These are phyloP conservation scores for Penicillium silybi DNA, from an alignment of 495 filamentous ascomycete species.

Conservation along the genomic window DNA sequence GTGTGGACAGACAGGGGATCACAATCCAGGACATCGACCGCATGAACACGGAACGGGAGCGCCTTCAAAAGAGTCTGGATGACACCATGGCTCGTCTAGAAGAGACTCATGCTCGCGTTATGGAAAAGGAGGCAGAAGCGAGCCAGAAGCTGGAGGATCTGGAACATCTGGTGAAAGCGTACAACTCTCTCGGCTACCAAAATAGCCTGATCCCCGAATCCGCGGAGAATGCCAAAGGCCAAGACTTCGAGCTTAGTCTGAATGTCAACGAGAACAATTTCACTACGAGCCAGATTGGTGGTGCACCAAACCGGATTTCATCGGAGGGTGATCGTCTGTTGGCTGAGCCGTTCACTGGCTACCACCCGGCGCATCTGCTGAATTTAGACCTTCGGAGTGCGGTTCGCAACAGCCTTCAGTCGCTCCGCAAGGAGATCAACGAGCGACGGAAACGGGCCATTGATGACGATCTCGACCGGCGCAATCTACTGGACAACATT, in stretches of 20 bases:
- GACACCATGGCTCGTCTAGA: constrained; percentile 68
- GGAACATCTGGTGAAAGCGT: constrained; percentile 77
- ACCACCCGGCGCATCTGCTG: constrained; percentile 81
- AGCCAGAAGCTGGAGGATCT: constrained; percentile 81
- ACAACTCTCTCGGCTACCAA: constrained; percentile 91
- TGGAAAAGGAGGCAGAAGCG: constrained; percentile 80
- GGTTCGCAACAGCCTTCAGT: constrained; percentile 72
- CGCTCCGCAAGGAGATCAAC: constrained; percentile 81
- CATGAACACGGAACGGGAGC: constrained; percentile 92
- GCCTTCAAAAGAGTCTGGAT: constrained; percentile 80
- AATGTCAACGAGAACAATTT: constrained; percentile 76
- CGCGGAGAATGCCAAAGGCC: constrained; percentile 78
- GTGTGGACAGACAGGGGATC: constrained; percentile 87
- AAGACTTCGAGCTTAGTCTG: constrained; percentile 76
- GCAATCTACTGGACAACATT: constrained; percentile 86
- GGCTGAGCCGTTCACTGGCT: constrained; percentile 75
- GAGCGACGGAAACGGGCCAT: constrained; percentile 75
- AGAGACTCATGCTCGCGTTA: constrained; percentile 74
- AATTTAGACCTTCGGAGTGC: constrained; percentile 79
- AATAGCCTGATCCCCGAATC: constrained; percentile 82
- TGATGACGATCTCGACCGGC: constrained; percentile 84
- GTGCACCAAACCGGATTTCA: constrained; percentile 45
- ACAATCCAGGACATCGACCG: constrained; percentile 97
- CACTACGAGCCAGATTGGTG: constrained; percentile 64
- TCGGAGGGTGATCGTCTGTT: constrained; percentile 65